These are phyloP conservation scores for Didymella pinodella DNA, from an alignment of 2,329 filamentous ascomycete genomes.

Conservation along the genomic window DNA sequence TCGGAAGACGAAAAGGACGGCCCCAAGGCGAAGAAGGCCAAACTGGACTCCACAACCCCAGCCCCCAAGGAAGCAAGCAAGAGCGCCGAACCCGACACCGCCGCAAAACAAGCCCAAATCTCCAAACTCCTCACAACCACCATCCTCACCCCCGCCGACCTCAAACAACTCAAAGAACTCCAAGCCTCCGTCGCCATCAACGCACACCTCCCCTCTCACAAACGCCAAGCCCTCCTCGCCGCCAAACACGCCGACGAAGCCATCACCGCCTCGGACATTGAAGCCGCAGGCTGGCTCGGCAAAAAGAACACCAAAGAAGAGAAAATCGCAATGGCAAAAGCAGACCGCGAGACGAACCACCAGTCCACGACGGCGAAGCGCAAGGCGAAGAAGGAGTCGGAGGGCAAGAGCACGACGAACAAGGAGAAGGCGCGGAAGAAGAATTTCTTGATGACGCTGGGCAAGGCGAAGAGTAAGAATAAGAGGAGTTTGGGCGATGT, in stretches of 20 bases:
- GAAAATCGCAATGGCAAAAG: conserved; percentile 80
- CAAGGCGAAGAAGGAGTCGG: conserved; percentile 83
- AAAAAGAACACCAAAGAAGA: conserved; percentile 91
- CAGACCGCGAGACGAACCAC: conserved; percentile 83
- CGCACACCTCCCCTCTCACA: conserved; percentile 61
- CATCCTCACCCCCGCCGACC: conserved; percentile 92
- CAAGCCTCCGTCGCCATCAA: conserved; percentile 76
- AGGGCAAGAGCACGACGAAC: conserved; percentile 97
- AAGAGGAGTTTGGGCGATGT: conserved; percentile 93
- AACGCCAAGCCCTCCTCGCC: conserved; percentile 51
- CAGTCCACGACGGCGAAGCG: conserved; percentile 84
- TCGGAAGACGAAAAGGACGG: conserved; percentile 71
- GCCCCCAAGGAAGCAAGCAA: conserved; percentile 47
- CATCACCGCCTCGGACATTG: conserved; percentile 89
- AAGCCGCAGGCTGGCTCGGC: conserved; percentile 78
- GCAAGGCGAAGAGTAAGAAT: conserved; percentile 94
- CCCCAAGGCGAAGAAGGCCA: conserved; percentile 68
- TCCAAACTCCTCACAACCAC: conserved; percentile 84
- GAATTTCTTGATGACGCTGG: conserved; percentile 98
- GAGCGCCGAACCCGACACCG: conserved; percentile 49
- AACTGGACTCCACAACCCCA: conserved; percentile 55
- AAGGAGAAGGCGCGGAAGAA: conserved; percentile 96
- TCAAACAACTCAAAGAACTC: conserved; percentile 92
- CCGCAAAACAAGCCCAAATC: conserved; percentile 35
- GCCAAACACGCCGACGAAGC: conserved; percentile 82